Evolutionary conservation across 352 stramenopile species (phyloP), one percentile per base, ranked within the genome.

Genomic region (Pythium coloratum): DNA sequence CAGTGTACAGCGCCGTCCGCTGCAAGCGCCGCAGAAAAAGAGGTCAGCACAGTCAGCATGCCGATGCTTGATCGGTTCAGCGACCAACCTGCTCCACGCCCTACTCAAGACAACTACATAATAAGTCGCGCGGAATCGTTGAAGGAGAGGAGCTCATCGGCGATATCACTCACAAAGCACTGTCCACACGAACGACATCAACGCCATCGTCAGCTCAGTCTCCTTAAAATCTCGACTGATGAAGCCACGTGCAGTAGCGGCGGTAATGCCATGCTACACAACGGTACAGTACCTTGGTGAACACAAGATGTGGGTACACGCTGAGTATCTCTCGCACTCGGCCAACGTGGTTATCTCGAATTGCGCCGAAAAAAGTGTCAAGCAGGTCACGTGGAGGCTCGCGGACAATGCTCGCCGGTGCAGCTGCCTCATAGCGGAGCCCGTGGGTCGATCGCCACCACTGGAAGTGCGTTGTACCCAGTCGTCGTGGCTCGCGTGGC

Each of bases 1-100:
- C 81, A n/a, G 88, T 62, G 33, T 90, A 89, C 64, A 93, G 63
- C 16, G 80, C 67, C 5, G 81, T 90, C 42, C 81, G 69, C 80
- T 92, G 40, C 16, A 20, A 47, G 16, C 28, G 55, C 33, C 28
- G 30, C 55, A 49, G 33, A 44, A 44, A 33, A 60, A n/a, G 24
- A 32, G 28, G 33, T 64, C 58, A 64, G 58, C 9, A 30, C n/a
- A 32, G 14, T 62, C 18, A 47, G 42, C 18, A 6, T 12, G 34
- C 36, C 38, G 36, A 33, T 10, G 42, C 47, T 36, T 46, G 55
- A 69, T 56, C 34, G 10, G 55, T 64, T 55, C 63, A 59, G 55
- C n/a, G 32, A 24, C 18, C 28, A 14, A 70, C 64, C 64, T 70
- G 49, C 56, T 70, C 58, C 28, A 54, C 60, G n/a, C 57, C 64